Conservation (phyloP, 1,139 yeast species). For the Nadsonia commutata region DNA sequence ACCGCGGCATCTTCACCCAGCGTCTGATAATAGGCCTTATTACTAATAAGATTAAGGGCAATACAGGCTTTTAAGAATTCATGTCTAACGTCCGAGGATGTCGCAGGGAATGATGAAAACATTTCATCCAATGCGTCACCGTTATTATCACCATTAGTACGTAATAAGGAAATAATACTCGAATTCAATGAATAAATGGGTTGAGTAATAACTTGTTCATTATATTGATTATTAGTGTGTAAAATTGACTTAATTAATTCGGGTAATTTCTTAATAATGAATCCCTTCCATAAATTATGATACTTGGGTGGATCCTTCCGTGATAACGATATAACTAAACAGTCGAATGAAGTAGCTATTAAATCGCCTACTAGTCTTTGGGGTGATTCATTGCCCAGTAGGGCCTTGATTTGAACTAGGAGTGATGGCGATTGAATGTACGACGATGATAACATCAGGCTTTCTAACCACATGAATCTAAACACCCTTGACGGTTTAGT, state of each 20-base stretch:
- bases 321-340: constrained; percentile 19
- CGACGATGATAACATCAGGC: constrained; percentile 15
- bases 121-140: constrained; percentile 29
- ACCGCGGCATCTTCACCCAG: constrained; percentile 27
- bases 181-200: constrained; percentile 13
- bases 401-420: constrained; percentile 15
- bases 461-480: constrained; percentile 22
- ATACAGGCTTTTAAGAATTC: constrained; percentile 41
- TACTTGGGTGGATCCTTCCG: constrained; percentile 16
- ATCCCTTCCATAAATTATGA: constrained; percentile 18
- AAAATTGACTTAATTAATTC: constrained; percentile 12
- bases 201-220: constrained; percentile 15
- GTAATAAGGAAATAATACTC: constrained; percentile 16
- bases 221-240: constrained; percentile 8
- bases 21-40: constrained; percentile 30
- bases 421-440: constrained; percentile 15
- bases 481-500: constrained; percentile 15
- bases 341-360: constrained; percentile 23
- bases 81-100: constrained; percentile 37
- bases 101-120: constrained; percentile 32
- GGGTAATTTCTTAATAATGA: constrained; percentile 19
- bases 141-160: constrained; percentile 16
- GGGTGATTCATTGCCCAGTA: constrained; percentile 18
- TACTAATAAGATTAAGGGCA: constrained; percentile 28
- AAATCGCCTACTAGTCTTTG: constrained; percentile 19